These are phyloP conservation scores for Neonectria sp. DNA, from an alignment of 2,329 filamentous ascomycete genomes.

Conservation along the genomic window DNA sequence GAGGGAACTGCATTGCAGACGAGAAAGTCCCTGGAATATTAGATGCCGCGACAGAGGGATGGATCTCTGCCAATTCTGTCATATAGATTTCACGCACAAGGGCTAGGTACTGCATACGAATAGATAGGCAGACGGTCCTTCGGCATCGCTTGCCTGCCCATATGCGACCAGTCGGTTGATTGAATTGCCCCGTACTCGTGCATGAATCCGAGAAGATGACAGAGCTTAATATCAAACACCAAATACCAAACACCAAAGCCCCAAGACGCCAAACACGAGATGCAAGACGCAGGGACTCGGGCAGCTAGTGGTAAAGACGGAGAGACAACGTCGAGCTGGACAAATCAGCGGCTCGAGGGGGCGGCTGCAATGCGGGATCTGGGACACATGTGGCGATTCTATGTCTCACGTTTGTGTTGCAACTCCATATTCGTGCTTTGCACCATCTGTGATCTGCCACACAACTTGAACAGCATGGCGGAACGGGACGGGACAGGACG, in stretches of 20 bases:
- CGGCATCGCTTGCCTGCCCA: not conserved
- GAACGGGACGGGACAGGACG: not conserved
- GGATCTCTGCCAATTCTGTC: no score
- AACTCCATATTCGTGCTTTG: constrained; percentile 2
- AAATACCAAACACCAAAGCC: constrained; percentile 16
- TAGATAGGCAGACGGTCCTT: not conserved
- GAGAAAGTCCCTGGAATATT: not conserved
- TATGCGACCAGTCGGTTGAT: constrained; percentile 13
- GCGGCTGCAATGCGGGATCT: constrained; percentile 36
- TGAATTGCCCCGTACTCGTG: constrained; percentile 10
- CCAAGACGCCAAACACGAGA: constrained; percentile 33
- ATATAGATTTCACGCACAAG: not conserved
- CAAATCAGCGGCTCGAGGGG: constrained; percentile 35
- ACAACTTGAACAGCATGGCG: not conserved
- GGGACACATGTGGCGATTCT: constrained; percentile 40
- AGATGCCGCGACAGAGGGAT: not conserved
- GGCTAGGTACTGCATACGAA: not conserved
- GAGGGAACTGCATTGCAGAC: not conserved
- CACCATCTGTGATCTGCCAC: not conserved
- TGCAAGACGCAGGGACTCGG: constrained; percentile 38
- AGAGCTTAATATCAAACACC: constrained; percentile 16
- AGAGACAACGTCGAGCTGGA: constrained; percentile 16
- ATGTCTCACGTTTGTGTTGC: constrained; percentile 36
- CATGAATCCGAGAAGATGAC: constrained; percentile 16
- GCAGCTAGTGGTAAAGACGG: constrained; percentile 32